Evolutionary conservation across 176 grass and related monocot species (phyloP).

Genomic region (Hordeum vulgare): DNA sequence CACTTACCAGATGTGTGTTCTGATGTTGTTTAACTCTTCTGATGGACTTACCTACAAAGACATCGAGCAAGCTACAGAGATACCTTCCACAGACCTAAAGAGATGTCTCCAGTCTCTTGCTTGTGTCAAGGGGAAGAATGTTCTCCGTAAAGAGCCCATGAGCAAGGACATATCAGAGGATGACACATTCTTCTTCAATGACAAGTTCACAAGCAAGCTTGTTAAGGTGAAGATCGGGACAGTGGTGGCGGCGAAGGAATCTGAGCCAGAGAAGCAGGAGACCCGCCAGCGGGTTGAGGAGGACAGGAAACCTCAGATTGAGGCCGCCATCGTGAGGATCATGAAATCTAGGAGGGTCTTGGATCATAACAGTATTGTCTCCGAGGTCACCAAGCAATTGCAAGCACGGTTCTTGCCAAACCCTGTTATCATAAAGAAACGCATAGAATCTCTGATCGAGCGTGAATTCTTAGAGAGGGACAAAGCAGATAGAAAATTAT

Average conservation of each 20-base stretch:
- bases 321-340: slow-evolving; percentile 92
- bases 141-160: slow-evolving; percentile 92
- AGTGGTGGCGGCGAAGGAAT: slow-evolving; percentile 88
- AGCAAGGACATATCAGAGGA: slow-evolving; percentile 98
- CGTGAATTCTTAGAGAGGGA: slow-evolving; percentile 98
- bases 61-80: slow-evolving; percentile 74
- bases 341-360: slow-evolving; percentile 90
- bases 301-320: slow-evolving; percentile 95
- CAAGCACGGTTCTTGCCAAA: slow-evolving; percentile 89
- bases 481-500: slow-evolving; percentile 91
- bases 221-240: slow-evolving; percentile 97
- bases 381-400: slow-evolving; percentile 92
- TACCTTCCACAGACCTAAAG: slow-evolving; percentile 88
- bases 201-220: slow-evolving; percentile 96
- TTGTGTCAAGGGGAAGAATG: slow-evolving; percentile 98
- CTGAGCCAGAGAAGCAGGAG: slow-evolving; percentile 96
- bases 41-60: slow-evolving; percentile 71
- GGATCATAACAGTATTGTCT: slow-evolving; percentile 94
- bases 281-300: slow-evolving; percentile 94
- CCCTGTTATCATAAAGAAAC: slow-evolving; percentile 94
- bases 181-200: slow-evolving; percentile 87
- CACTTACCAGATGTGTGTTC: slow-evolving; percentile 98
- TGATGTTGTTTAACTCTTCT: slow-evolving; percentile 77
- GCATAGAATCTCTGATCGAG: slow-evolving; percentile 92
- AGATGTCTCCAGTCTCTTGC: slow-evolving; percentile 93